phyloP scores from a whole-genome alignment of 169 alveolate genomes.

The Babesia bigemina region DNA sequence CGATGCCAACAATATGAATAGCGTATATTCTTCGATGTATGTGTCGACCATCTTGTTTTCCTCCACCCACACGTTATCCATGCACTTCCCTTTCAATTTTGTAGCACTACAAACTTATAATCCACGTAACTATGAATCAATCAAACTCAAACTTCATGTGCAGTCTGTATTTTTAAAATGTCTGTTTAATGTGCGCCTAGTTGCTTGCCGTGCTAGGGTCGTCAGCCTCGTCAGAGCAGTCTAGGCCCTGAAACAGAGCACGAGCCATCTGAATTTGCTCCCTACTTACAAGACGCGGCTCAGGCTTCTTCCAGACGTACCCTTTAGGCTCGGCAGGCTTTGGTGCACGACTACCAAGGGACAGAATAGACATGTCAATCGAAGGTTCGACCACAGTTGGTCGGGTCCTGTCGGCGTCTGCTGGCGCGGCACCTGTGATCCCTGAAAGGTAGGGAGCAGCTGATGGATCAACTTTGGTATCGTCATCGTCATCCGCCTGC shows the following conservation, averaged over 20 bases:
- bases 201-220: background rate
- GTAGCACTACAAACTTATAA: too few species aligned
- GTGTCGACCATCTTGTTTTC: too few species aligned
- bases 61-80: too few species aligned
- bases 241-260: conserved; percentile 40
- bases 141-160: too few species aligned
- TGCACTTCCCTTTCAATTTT: too few species aligned
- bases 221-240: background rate
- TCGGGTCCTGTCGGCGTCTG: background rate
- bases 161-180: too few species aligned
- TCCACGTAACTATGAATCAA: too few species aligned
- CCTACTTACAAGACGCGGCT: background rate
- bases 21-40: too few species aligned
- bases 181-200: too few species aligned
- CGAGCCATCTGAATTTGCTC: conserved; percentile 45
- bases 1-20: too few species aligned
- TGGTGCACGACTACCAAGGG: conserved; percentile 23
- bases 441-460: background rate
- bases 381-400: conserved; percentile 5
- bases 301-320: conserved; percentile 25
- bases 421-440: background rate
- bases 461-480: background rate
- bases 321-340: conserved; percentile 7
- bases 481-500: background rate
- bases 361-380: conserved; percentile 23